These are phyloP conservation scores for Phytophthora pseudosyringae DNA, from an alignment of 352 stramenopile genomes.

Conservation along the genomic window DNA sequence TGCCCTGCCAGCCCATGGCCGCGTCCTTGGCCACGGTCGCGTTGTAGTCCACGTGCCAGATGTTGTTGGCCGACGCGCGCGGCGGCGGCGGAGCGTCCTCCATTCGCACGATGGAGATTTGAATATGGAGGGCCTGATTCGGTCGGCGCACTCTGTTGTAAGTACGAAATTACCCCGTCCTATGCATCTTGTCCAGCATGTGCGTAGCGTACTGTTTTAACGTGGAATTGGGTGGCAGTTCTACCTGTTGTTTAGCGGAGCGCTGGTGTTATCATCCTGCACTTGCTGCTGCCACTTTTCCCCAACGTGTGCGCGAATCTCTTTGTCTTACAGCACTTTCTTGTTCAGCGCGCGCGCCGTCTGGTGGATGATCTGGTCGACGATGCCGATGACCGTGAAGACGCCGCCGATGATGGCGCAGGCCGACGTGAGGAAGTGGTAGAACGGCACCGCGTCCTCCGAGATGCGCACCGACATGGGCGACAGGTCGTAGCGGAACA, in stretches of 20 bases:
- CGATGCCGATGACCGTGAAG: conserved; percentile 95
- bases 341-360: conserved; percentile 88
- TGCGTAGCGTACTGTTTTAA: not conserved
- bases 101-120: conserved; percentile 17
- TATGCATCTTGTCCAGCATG: not conserved
- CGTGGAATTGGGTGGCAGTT: conserved; percentile 9
- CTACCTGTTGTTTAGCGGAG: not conserved
- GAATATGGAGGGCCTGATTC: conserved; percentile 31
- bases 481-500: conserved; percentile 92
- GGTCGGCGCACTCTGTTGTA: conserved; percentile 1
- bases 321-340: conserved; percentile 79
- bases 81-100: conserved; percentile 13
- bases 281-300: not conserved
- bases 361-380: conserved; percentile 92
- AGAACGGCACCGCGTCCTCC: conserved; percentile 92
- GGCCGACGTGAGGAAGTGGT: conserved; percentile 95
- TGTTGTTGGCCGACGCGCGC: conserved; percentile 44
- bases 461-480: conserved; percentile 96
- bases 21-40: conserved; percentile 73
- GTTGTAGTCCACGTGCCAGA: conserved; percentile 87
- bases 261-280: conserved; percentile 4
- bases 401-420: conserved; percentile 96
- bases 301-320: not conserved
- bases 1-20: conserved; percentile 80
- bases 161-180: conserved; percentile 19